Evolutionary conservation across 164 flowering plant genomes (phyloP), one percentile per base, ranked within the genome.

Genomic region (Amborella trichopoda): DNA sequence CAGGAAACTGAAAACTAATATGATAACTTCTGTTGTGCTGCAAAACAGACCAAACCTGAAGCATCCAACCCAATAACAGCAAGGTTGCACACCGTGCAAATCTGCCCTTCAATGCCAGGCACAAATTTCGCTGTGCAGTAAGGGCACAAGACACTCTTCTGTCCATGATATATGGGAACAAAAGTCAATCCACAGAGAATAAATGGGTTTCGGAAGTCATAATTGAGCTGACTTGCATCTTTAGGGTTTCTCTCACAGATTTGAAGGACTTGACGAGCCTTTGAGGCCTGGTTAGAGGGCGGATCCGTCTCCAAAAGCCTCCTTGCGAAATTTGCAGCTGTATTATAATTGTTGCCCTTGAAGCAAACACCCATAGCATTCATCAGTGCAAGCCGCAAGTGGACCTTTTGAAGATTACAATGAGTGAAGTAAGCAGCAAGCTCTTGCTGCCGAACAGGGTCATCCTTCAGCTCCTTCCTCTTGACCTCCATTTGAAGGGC

Each of bases 201-300:
- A 54, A 74, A 74, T 1, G 78, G 78, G 38, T 71, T 74, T 41
- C 76, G 70, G 59, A 74, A 74, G 23, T 74, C 78, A 46, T 74
- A 74, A 38, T 74, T 74, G 46, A 71, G 55, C 33, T 68, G 48
- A 10, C 33, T 30, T 2, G 46, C 64, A 68, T 74, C 78, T 1
- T 6, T 60, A 73, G 60, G 51, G 62, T 60, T 71, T 56, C 55
- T 68, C 55, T 70, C 76, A 28, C 53, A 40, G 19, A 2, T 66
- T 47, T 63, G 69, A 16, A 65, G 48, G 37, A 74, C 69, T 42
- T 65, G 71, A 12, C 69, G 49, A 0, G 76, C 76, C 21, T 39
- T 59, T 57, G 38, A 66, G 16, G 53, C 63, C 44, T 73, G 77
- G 43, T 44, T 56, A 46, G 65, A 74, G 9, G 60, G 49, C 21